Conservation (phyloP, 2,329 filamentous ascomycete species). For the Apiospora koreana region DNA sequence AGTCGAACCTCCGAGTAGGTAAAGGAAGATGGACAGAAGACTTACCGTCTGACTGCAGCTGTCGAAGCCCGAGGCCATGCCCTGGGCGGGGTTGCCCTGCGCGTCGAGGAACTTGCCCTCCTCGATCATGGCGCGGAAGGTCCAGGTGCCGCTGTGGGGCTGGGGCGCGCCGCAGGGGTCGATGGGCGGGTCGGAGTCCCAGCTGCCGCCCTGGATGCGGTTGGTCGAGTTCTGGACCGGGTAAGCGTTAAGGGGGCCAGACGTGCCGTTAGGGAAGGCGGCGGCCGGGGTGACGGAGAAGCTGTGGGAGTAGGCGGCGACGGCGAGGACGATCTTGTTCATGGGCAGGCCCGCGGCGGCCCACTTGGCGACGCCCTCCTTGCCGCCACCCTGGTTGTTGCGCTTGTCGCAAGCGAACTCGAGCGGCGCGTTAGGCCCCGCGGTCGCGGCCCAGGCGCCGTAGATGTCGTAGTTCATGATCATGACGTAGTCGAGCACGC, state of each 20-base stretch:
- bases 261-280: slow-evolving; percentile 14
- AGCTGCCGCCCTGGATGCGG: slow-evolving; percentile 21
- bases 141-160: slow-evolving; percentile 19
- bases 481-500: slow-evolving; percentile 22
- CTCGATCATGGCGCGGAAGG: slow-evolving; percentile 18
- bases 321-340: slow-evolving; percentile 19
- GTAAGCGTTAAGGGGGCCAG: slow-evolving; percentile 15
- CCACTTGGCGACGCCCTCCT: slow-evolving; percentile 19
- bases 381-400: slow-evolving; percentile 19
- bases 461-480: slow-evolving; percentile 24
- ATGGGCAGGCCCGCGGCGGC: slow-evolving; percentile 19
- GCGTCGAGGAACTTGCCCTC: slow-evolving; percentile 20
- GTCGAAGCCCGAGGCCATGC: slow-evolving; percentile 16
- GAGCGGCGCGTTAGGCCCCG: slow-evolving; percentile 19
- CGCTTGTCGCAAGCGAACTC: slow-evolving; percentile 18
- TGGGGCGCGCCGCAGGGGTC: slow-evolving; percentile 18
- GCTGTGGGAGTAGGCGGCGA: slow-evolving; percentile 20
- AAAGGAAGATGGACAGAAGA: not conserved
- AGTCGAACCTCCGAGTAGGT: no score
- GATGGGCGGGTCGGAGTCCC: slow-evolving; percentile 20
- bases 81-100: slow-evolving; percentile 14
- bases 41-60: slow-evolving; percentile 20
- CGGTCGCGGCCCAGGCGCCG: slow-evolving; percentile 20
- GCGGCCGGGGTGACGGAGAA: slow-evolving; percentile 17
- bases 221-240: slow-evolving; percentile 20